These are phyloP conservation scores for Lactifluus hygrophoroides DNA, from an alignment of 768 basidiomycete species.

Conservation along the genomic window DNA sequence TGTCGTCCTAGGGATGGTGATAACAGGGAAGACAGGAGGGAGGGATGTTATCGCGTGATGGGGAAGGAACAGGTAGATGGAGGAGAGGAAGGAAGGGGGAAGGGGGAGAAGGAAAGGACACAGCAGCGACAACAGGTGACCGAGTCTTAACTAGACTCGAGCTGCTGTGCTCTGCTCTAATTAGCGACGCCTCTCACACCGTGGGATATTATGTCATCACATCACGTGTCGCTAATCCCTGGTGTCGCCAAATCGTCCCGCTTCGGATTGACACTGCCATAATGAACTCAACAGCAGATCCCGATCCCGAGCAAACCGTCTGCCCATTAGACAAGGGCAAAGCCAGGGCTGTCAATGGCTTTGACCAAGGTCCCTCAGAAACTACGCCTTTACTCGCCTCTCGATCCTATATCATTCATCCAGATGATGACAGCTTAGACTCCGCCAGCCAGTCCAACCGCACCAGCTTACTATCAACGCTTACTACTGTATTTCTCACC, in stretches of 20 bases:
- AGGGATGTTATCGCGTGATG: neutral
- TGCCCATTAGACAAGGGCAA: constrained; percentile 44
- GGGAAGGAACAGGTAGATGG: neutral
- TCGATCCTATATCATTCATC: constrained; percentile 26
- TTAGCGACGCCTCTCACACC: too few relatives aligned
- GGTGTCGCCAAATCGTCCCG: too few relatives aligned
- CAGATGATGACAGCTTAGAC: constrained; percentile 22
- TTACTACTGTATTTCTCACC: constrained; percentile 45
- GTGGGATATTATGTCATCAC: too few relatives aligned
- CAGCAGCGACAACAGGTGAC: too few relatives aligned
- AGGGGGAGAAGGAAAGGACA: too few relatives aligned
- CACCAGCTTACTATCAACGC: constrained; percentile 27
- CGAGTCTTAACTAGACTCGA: too few relatives aligned
- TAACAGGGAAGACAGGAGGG: neutral
- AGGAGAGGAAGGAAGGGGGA: neutral
- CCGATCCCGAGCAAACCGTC: neutral
- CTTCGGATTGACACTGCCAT: neutral
- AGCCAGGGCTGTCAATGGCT: constrained; percentile 29
- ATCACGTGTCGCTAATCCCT: too few relatives aligned
- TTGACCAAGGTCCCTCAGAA: constrained; percentile 36
- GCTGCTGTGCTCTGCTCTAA: too few relatives aligned
- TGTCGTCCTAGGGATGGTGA: neutral
- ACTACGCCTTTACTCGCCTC: constrained; percentile 46
- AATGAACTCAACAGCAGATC: neutral
- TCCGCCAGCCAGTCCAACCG: constrained; percentile 21